Evolutionary conservation across 305 asterid species (phyloP), one percentile per base, ranked within the genome.

Genomic region (Striga hermonthica): DNA sequence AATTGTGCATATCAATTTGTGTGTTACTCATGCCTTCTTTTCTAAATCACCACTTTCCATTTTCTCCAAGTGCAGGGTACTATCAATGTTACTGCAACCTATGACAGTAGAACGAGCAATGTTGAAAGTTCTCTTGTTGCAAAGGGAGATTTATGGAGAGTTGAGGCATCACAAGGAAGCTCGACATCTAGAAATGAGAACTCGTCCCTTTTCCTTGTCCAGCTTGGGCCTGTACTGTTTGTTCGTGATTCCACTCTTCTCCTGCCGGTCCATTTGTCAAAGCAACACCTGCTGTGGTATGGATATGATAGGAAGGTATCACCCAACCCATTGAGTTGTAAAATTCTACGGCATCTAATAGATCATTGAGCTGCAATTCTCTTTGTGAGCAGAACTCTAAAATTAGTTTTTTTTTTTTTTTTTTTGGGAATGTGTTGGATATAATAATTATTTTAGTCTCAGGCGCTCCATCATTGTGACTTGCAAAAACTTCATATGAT

Each of bases 261-360:
- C 57, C 82, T 93, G 79, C 99, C 99, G 11, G 81, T 93, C 57
- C 96, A 93, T 81, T 79, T 88, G 84, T 90, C 99, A 48, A 88
- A 93, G 76, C 97, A 88, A 75, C 95, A 88, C 79, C 74, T 93
- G 76, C 90, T 93, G 79, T 93, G 99, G 99, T 93, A 93, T 77
- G 99, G 99, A 34, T 93, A 93, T 45, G 99, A 93, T 72, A 82
- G 96, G 76, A 93, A 93, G 99, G 99, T 93, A 83, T 55, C 83
- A 0, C 31, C 39, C 13, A 56, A 12, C 52, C 64, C 64, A 60
- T 67, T 62, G 35, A 58, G 64, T 64, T 64, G 57, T 14, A 55
- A 59, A 22, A 22, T 22, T 40, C 31, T 34, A 64, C 45, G 52
- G 49, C 22, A 14, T 40, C 15, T 52, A 10, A 16, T 36, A 16